Conservation (phyloP, 441 rosid genomes). For the Sinapis alba region DNA sequence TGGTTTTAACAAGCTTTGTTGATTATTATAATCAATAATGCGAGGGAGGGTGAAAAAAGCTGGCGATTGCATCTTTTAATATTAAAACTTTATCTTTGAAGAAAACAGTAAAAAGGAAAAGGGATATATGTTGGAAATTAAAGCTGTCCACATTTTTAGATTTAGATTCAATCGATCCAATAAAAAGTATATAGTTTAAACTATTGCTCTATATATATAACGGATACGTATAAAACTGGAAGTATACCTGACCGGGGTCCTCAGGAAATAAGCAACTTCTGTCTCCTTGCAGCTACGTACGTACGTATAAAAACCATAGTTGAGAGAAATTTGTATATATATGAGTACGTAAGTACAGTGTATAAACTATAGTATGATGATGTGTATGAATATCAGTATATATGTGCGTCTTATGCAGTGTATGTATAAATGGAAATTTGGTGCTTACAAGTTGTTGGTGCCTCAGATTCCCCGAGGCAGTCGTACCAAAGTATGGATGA, state of each 20-base stretch:
- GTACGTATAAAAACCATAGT: constrained; percentile 31
- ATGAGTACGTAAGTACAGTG: constrained; percentile 1
- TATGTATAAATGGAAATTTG: neutral
- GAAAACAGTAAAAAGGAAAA: constrained; percentile 24
- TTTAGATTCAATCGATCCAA: constrained; percentile 55
- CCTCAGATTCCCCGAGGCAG: constrained; percentile 63
- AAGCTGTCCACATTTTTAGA: constrained; percentile 26
- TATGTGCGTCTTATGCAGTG: neutral
- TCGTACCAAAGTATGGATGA: constrained; percentile 85
- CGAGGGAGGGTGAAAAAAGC: constrained; percentile 21
- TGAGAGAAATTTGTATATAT: neutral
- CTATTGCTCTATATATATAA: constrained; percentile 2
- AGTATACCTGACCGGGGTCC: constrained; percentile 90
- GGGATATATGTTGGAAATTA: constrained; percentile 32
- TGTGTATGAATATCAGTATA: neutral
- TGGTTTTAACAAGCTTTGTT: constrained; percentile 40
- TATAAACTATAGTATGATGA: neutral
- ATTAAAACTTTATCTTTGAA: constrained; percentile 33
- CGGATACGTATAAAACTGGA: constrained; percentile 16
- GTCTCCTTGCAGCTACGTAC: constrained; percentile 74
- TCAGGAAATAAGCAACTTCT: constrained; percentile 87
- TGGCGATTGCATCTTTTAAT: constrained; percentile 37
- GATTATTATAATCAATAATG: constrained; percentile 17
- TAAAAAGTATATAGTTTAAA: constrained; percentile 42
- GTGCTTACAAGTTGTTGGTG: constrained; percentile 56